Conservation (phyloP, 441 rosid species). For the Pelargonium australe region DNA sequence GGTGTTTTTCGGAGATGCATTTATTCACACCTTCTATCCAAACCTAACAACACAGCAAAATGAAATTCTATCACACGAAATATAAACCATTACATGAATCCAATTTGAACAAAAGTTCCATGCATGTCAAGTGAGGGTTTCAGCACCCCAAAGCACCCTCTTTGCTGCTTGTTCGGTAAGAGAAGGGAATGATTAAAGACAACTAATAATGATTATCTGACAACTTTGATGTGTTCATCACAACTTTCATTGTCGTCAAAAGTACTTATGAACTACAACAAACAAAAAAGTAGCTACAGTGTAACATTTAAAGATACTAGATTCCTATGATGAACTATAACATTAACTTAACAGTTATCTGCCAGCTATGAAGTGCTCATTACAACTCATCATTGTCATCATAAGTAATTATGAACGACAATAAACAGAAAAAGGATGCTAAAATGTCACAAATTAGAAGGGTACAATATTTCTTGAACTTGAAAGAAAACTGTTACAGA, state of each 20-base stretch:
- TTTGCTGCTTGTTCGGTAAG: neutral
- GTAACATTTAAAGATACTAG: neutral
- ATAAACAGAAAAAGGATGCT: no score
- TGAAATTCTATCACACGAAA: constrained; percentile 10
- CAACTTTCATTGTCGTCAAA: neutral
- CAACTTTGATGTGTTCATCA: neutral
- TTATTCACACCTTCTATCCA: constrained; percentile 49
- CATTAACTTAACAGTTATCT: neutral
- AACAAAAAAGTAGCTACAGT: neutral
- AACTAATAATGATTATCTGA: neutral
- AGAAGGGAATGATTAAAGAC: neutral
- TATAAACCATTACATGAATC: constrained; percentile 1
- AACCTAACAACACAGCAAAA: constrained; percentile 37
- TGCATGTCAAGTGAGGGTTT: neutral
- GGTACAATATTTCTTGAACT: no score
- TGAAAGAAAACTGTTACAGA: no score
- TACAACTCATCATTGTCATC: neutral
- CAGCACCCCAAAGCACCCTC: neutral
- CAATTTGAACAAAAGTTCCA: neutral
- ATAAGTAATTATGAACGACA: neutral
- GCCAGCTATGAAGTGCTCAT: neutral
- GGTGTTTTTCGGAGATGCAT: constrained; percentile 34
- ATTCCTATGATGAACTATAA: neutral
- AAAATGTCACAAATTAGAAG: no score
- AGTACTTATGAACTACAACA: neutral